These are phyloP conservation scores for Pyrenochaeta sp. DNA, from an alignment of 2,329 filamentous ascomycete genomes.

Conservation along the genomic window DNA sequence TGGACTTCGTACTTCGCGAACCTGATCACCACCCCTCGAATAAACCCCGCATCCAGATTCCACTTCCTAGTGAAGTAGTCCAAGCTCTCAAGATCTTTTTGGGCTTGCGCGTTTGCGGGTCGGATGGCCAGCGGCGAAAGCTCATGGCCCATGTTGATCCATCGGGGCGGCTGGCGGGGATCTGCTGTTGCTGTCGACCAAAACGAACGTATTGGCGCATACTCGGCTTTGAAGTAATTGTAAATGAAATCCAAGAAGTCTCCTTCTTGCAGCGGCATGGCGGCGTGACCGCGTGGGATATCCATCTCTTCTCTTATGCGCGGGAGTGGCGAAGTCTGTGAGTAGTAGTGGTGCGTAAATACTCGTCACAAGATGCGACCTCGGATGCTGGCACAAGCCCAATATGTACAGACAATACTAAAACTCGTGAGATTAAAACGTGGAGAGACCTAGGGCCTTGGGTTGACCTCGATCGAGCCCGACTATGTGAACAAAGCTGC, in stretches of 20 bases:
- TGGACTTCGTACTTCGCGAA: conserved; percentile 47
- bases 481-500: conserved; percentile 32
- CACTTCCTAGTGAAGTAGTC: conserved; percentile 43
- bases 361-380: conserved; percentile 8
- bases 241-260: conserved; percentile 48
- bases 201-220: conserved; percentile 47
- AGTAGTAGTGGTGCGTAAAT: background rate
- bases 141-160: conserved; percentile 46
- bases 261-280: conserved; percentile 41
- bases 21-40: conserved; percentile 43
- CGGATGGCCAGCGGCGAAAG: conserved; percentile 36
- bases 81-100: conserved; percentile 46
- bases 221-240: conserved; percentile 51
- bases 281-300: conserved; percentile 41
- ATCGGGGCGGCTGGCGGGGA: conserved; percentile 39
- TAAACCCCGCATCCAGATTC: conserved; percentile 43
- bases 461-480: conserved; percentile 1
- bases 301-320: conserved; percentile 30
- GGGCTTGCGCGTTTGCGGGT: conserved; percentile 48
- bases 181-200: conserved; percentile 47
- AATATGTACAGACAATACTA: background rate
- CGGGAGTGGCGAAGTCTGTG: conserved; percentile 13
- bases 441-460: background rate
- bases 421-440: background rate
- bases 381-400: background rate